A percentile compares a stretch with the other conserved stretches of the same genome.
Conservation (phyloP, 1,284 basidiomycete species). For the Leccinum subfulvum region DNA sequence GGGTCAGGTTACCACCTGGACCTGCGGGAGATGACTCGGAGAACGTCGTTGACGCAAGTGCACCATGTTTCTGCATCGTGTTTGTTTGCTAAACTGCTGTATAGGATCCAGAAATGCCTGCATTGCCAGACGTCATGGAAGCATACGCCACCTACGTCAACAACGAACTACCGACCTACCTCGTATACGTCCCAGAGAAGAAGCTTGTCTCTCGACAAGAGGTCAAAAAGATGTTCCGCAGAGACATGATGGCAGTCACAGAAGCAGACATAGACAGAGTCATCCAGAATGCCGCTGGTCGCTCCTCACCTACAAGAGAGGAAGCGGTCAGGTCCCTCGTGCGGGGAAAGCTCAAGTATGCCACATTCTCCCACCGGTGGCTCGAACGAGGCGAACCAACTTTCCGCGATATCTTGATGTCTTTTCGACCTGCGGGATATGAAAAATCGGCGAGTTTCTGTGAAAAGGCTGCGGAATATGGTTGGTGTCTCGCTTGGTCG, state of each 20-base stretch:
- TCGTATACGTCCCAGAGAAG: constrained; percentile 29
- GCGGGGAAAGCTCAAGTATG: constrained; percentile 52
- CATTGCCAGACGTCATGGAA: constrained; percentile 29
- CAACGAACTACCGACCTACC: constrained; percentile 32
- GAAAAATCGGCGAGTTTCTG: too few relatives aligned
- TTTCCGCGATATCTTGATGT: too few relatives aligned
- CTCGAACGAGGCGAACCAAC: too few relatives aligned
- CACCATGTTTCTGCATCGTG: too few relatives aligned
- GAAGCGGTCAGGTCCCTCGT: constrained; percentile 32
- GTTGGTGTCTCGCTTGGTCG: too few relatives aligned
- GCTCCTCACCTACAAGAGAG: constrained; percentile 41
- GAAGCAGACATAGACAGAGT: constrained; percentile 26
- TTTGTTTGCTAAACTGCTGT: constrained; percentile 6
- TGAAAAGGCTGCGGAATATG: too few relatives aligned
- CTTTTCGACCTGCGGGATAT: too few relatives aligned
- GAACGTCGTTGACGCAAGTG: constrained; percentile 18
- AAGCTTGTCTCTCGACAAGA: constrained; percentile 32
- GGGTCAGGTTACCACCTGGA: constrained; percentile 26
- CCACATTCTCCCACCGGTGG: constrained; percentile 60
- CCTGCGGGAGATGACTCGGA: constrained; percentile 7
- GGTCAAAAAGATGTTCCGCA: constrained; percentile 31
- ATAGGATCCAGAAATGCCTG: constrained; percentile 17
- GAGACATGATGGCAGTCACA: constrained; percentile 26
- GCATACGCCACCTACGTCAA: constrained; percentile 25
- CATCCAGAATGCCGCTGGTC: constrained; percentile 36